Evolutionary conservation across 805 yeast species (phyloP), one percentile per base, ranked within the genome.

Genomic region (Starmerella floris): DNA sequence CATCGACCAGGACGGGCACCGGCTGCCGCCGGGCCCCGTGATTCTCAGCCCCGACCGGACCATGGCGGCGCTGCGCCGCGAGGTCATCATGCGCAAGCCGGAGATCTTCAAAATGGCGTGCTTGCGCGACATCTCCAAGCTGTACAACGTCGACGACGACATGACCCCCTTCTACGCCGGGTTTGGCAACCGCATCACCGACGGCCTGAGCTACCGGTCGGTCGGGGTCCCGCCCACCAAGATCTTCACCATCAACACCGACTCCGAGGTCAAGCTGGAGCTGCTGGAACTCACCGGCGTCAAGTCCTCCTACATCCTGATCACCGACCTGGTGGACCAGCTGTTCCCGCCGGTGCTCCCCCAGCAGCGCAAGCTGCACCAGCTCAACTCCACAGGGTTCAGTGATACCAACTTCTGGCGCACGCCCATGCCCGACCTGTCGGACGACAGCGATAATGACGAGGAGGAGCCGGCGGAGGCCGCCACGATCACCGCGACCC

Each of bases 101-200:
- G 97, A 91, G 61, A 91, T 91, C n/a, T 91, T 91, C 68, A 91
- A 91, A 56, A 91, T 91, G 87, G 94, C 98, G 1, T 88, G 97
- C 61, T 66, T 91, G 47, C 76, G 79, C 42, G 98, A 91, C 63
- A 77, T 91, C 46, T 75, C 76, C 55, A 72, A 77, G 35, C 65
- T 91, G 19, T 88, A 81, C 61, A 50, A 48, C 16, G 39, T 48
- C 35, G 48, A 32, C 9, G 27, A 25, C 9, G 49, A 57, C 40
- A 64, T 73, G 37, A 80, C 88, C 0, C 95, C 96, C 3, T 91
- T 91, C 56, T 85, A 83, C 61, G 98, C 98, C 13, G 98, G 98
- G 0, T 91, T 91, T 61, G 98, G 98, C 25, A 91, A 91, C 58
- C 68, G 94, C 51, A 91, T 91, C 46, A 91, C 98, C 2, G 98